A percentile compares a stretch with the other conserved stretches of the same genome.
Conservation (phyloP, 495 filamentous ascomycete genomes). For the Chaetomium tenue region DNA sequence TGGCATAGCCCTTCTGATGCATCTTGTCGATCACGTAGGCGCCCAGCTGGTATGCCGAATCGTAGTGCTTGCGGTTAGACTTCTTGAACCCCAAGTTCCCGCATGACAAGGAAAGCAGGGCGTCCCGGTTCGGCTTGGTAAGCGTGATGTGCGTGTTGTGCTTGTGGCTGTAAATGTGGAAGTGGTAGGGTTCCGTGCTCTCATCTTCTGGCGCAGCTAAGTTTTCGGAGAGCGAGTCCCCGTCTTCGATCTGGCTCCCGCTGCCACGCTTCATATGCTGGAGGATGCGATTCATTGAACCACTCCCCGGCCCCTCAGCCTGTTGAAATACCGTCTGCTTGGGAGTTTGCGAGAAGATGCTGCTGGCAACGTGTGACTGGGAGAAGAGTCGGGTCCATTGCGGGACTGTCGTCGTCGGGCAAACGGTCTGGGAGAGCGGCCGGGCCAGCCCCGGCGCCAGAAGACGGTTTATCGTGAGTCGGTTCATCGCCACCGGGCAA, state of each 20-base stretch:
- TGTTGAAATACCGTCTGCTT: slow-evolving; percentile 7
- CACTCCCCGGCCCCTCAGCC: background rate
- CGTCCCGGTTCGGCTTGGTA: slow-evolving; percentile 71
- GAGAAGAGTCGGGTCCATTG: slow-evolving; percentile 48
- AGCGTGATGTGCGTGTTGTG: slow-evolving; percentile 94
- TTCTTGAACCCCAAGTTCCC: slow-evolving; percentile 89
- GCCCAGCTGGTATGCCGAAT: slow-evolving; percentile 89
- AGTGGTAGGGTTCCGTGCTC: slow-evolving; percentile 62
- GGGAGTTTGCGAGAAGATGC: background rate
- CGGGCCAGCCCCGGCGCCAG: slow-evolving; percentile 43
- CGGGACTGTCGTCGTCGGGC: slow-evolving; percentile 26
- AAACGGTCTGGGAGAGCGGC: slow-evolving; percentile 29
- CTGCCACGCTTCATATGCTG: slow-evolving; percentile 13
- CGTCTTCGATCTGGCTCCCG: background rate
- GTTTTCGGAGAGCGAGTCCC: slow-evolving; percentile 21
- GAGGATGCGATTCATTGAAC: slow-evolving; percentile 17
- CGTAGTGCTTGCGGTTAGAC: slow-evolving; percentile 70
- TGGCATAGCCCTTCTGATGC: slow-evolving; percentile 65
- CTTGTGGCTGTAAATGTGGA: slow-evolving; percentile 81
- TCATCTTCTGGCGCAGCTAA: slow-evolving; percentile 25
- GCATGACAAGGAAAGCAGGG: slow-evolving; percentile 69
- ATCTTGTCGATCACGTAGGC: slow-evolving; percentile 75
- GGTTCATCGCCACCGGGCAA: slow-evolving; percentile 41
- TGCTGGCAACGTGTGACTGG: slow-evolving; percentile 27
- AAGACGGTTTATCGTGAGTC: slow-evolving; percentile 44